Evolutionary conservation across 208 protist species (phyloP), one percentile per base, ranked within the genome.

Genomic region (Trypanosoma boissoni): DNA sequence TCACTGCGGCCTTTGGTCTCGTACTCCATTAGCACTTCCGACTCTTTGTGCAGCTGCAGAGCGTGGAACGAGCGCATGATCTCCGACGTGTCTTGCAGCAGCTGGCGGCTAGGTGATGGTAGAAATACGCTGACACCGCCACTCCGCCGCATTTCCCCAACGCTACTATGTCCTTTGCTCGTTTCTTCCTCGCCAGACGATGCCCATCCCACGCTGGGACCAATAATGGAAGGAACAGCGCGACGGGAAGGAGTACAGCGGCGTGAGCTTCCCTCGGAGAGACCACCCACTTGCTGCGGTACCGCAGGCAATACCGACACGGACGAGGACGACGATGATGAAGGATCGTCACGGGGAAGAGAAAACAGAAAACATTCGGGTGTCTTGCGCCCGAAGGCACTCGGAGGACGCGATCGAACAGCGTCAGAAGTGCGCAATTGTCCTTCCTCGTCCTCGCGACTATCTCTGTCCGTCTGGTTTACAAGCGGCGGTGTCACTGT

Each of bases 1-100:
- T 44, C 23, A 48, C 67, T 51, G 29, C 67, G 67, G 20, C 23
- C 39, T 26, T 55, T 67, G 16, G 29, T 44, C 42, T 73, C 67
- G 18, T n/a, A 42, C 16, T 65, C 59, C 36, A 73, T 67, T 4
- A 73, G 23, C 10, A 60, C 43, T 14, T 58, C 7, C n/a, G 28
- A 14, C 14, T 65, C 51, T 34, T 62, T 61, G 10, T 61, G 18
- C 20, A 52, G 3, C 16, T 54, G 39, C n/a, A 71, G 26, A 6
- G 28, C 34, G 50, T 71, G 48, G 45, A 64, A 59, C 9, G 9
- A 37, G 14, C n/a, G 12, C 42, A 71, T 45, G 9, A 71, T 27
- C n/a, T 29, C 18, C 1, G 34, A 10, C 53, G 45, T 68, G 0
- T 5, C 14, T 8, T 41, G 62, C 20, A 48, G 29, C 18, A 28